Evolutionary conservation across 257 asterid genomes (phyloP), one percentile per base, ranked within the genome.

Genomic region (Solanum ossicruentum): DNA sequence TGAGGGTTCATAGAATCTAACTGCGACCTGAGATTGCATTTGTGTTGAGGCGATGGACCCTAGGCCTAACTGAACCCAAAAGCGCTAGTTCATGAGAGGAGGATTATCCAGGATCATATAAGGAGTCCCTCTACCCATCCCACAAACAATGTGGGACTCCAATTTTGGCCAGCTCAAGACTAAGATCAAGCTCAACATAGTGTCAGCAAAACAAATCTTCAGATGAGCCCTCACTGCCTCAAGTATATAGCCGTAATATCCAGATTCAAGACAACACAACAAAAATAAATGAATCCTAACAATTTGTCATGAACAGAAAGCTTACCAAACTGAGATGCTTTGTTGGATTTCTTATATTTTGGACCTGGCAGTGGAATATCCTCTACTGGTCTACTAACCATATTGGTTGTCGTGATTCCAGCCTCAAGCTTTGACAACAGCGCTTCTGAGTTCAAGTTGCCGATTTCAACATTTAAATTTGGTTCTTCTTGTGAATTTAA

Each of bases 151-250:
- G 45, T 66, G 47, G n/a, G 45, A 13, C 73, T 28, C 73, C 47
- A 10, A 66, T 66, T 66, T 65, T 36, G 45, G 8, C 18, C 61
- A 77, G 82, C 63, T 49, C 45, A 51, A 15, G 63, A 77, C 47
- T 26, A 39, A 51, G 16, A 47, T 15, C 81, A 75, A 49, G 63
- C 63, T 51, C 63, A 5, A 51, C 47, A 86, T 57, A 84, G 71
- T 57, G 54, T 41, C 85, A 87, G 84, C 86, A 88, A 41, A 88
- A 92, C 23, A 16, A 7, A 52, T 56, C 63, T 77, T 13, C 21
- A 77, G 63, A 16, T 26, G 63, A 77, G 6, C 47, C 63, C 3
- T 28, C 32, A 28, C 32, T 15, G 63, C 47, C 82, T 75, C 82
- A 75, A 75, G 43, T 75, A 49, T 36, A 75, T 49, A 75, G 21